Conservation (phyloP, 208 protist genomes). For the Wallacemonas sp. region DNA sequence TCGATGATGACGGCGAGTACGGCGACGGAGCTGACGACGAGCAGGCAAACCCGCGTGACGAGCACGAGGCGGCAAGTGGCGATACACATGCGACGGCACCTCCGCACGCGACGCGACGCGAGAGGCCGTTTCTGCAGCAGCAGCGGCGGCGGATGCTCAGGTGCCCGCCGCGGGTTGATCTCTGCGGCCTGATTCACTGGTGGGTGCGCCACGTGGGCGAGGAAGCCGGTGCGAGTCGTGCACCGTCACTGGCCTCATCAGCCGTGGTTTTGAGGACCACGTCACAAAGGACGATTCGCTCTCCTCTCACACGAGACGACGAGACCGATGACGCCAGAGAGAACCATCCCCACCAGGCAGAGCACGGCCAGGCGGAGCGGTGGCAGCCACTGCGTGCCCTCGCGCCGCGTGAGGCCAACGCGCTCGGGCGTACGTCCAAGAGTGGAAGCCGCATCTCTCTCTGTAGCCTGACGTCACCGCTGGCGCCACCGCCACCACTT, state of each 20-base stretch:
- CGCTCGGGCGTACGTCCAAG: neutral
- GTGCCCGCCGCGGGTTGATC: no score
- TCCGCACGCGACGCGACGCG: no score
- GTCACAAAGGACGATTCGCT: neutral
- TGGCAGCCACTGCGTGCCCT: constrained; percentile 8
- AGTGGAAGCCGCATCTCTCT: neutral
- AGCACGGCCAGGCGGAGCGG: neutral
- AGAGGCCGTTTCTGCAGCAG: no score
- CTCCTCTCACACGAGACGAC: no score
- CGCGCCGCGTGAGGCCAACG: neutral
- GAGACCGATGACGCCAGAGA: no score
- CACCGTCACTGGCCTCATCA: neutral
- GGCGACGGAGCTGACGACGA: neutral
- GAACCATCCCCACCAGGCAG: neutral
- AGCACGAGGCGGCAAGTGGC: no score
- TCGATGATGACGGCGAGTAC: neutral
- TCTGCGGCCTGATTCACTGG: constrained; percentile 1
- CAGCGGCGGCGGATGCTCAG: no score
- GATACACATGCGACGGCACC: no score
- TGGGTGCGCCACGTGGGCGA: constrained; percentile 9
- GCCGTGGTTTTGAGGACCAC: neutral
- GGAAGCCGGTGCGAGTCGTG: neutral
- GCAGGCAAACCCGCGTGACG: no score
- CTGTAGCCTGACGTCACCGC: neutral
- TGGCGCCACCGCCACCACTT: no score